A percentile compares a stretch with the other conserved stretches of the same genome.
Conservation (phyloP, 2,329 filamentous ascomycete species). For the Cladosporium colombiae region DNA sequence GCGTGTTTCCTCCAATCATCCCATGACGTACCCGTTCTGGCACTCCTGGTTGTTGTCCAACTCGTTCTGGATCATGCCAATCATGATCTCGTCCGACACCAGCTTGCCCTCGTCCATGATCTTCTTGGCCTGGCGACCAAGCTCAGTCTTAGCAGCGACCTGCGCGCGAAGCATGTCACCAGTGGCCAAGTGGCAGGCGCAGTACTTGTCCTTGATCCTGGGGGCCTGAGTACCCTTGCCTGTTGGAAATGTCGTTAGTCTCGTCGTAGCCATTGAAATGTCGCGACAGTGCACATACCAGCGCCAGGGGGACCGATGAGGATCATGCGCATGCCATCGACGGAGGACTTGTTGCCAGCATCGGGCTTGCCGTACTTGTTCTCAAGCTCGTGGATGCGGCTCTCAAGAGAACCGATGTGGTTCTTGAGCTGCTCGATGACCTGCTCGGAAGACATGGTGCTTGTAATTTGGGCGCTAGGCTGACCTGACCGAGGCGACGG, state of each 20-base stretch:
- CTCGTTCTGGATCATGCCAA: slow-evolving; percentile 99
- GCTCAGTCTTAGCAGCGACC: slow-evolving; percentile 92
- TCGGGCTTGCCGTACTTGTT: slow-evolving; percentile 19
- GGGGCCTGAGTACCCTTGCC: slow-evolving; percentile 99
- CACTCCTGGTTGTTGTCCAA: slow-evolving; percentile 92
- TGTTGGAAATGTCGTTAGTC: slow-evolving; percentile 43
- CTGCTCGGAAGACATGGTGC: slow-evolving; percentile 19
- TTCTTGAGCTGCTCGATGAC: slow-evolving; percentile 75
- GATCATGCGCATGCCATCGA: slow-evolving; percentile 81
- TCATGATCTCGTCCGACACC: slow-evolving; percentile 98
- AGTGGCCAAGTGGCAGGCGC: slow-evolving; percentile 94
- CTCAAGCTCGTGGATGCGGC: slow-evolving; percentile 83
- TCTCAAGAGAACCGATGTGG: slow-evolving; percentile 80
- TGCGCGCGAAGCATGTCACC: slow-evolving; percentile 99
- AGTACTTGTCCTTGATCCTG: slow-evolving; percentile 97
- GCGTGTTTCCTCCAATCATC: not conserved
- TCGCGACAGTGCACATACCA: slow-evolving; percentile 62
- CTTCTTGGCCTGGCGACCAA: slow-evolving; percentile 97
- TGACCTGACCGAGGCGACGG: slow-evolving; percentile 19
- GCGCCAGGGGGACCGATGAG: slow-evolving; percentile 96
- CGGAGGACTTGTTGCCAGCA: slow-evolving; percentile 27
- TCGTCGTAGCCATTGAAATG: not conserved
- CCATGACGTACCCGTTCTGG: slow-evolving; percentile 78
- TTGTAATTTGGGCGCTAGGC: not conserved
- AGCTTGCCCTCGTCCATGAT: slow-evolving; percentile 99